Evolutionary conservation across 108 stramenopile species (phyloP).

Genomic region (Epithemia pelagica): DNA sequence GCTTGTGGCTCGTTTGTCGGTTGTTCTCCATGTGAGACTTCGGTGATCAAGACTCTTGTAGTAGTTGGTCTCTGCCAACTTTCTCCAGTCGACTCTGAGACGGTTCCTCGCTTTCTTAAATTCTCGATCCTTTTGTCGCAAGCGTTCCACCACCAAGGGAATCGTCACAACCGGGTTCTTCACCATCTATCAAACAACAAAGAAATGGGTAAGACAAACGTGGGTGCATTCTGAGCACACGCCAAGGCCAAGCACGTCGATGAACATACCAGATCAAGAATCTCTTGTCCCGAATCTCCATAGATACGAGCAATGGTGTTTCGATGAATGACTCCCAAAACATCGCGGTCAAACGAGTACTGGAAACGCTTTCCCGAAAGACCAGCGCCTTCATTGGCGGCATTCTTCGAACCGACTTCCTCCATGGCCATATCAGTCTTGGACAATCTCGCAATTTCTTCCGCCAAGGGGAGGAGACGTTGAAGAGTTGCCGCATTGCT

Average conservation of each 20-base stretch:
- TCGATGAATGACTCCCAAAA: slow-evolving; percentile 87
- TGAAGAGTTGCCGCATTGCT: slow-evolving; percentile 81
- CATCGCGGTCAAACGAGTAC: slow-evolving; percentile 76
- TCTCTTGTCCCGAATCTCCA: slow-evolving; percentile 86
- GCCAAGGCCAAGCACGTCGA: no score
- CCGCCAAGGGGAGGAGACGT: slow-evolving; percentile 88
- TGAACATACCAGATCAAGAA: slow-evolving; percentile 73
- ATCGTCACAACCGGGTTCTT: slow-evolving; percentile 94
- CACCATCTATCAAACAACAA: no score
- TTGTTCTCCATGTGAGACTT: slow-evolving; percentile 76
- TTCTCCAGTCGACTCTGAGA: slow-evolving; percentile 85
- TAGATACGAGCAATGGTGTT: slow-evolving; percentile 94
- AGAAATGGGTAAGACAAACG: no score
- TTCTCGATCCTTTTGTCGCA: slow-evolving; percentile 94
- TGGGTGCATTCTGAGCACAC: no score
- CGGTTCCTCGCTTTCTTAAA: slow-evolving; percentile 73
- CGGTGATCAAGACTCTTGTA: slow-evolving; percentile 85
- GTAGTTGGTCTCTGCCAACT: slow-evolving; percentile 76
- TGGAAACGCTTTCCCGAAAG: slow-evolving; percentile 59
- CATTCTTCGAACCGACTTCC: slow-evolving; percentile 9
- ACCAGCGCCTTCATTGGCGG: slow-evolving; percentile 38
- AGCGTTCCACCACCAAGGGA: slow-evolving; percentile 93
- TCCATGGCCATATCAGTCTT: slow-evolving; percentile 34
- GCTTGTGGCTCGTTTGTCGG: slow-evolving; percentile 76
- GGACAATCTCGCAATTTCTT: slow-evolving; percentile 81